Conservation (phyloP, 768 basidiomycete species). For the Mrakia hoshinonis region DNA sequence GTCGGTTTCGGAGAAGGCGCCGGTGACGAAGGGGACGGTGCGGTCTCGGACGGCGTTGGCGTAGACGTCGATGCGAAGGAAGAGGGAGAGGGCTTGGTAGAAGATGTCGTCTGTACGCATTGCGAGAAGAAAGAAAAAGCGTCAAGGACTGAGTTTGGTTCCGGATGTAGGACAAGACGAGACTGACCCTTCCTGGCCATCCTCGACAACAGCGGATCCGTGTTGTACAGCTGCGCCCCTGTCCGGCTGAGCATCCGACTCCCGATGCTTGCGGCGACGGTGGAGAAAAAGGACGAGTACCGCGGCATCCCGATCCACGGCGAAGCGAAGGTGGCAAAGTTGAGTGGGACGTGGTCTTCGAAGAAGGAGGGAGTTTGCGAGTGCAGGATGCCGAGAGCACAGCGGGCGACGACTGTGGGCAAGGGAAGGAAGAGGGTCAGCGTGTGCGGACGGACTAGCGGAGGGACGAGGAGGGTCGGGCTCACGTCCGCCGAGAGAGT, state of each 20-base stretch:
- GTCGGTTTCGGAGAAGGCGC: neutral
- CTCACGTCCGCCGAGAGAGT: slow-evolving; percentile 16
- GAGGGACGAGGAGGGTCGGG: neutral
- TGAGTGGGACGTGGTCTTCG: slow-evolving; percentile 57
- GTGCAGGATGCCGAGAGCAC: slow-evolving; percentile 17
- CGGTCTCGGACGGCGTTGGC: slow-evolving; percentile 10
- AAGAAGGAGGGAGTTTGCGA: slow-evolving; percentile 62
- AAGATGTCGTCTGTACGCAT: neutral
- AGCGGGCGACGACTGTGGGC: slow-evolving; percentile 4
- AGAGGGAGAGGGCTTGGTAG: neutral
- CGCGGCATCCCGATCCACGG: slow-evolving; percentile 67
- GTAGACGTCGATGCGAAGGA: neutral
- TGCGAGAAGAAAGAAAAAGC: slow-evolving; percentile 36
- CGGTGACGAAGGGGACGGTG: slow-evolving; percentile 8
- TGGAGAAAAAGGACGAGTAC: slow-evolving; percentile 55
- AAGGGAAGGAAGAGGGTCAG: neutral
- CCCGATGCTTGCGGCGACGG: slow-evolving; percentile 56
- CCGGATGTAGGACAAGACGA: too few relatives aligned
- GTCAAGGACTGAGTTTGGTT: too few relatives aligned
- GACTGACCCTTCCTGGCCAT: slow-evolving; percentile 45
- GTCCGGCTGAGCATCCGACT: slow-evolving; percentile 65
- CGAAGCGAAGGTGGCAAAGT: slow-evolving; percentile 75
- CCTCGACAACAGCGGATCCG: slow-evolving; percentile 49
- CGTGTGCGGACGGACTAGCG: neutral
- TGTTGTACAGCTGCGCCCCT: slow-evolving; percentile 67